Evolutionary conservation across 495 filamentous ascomycete species (phyloP), one percentile per base, ranked within the genome.

Genomic region (Hypoxylon intermedium): DNA sequence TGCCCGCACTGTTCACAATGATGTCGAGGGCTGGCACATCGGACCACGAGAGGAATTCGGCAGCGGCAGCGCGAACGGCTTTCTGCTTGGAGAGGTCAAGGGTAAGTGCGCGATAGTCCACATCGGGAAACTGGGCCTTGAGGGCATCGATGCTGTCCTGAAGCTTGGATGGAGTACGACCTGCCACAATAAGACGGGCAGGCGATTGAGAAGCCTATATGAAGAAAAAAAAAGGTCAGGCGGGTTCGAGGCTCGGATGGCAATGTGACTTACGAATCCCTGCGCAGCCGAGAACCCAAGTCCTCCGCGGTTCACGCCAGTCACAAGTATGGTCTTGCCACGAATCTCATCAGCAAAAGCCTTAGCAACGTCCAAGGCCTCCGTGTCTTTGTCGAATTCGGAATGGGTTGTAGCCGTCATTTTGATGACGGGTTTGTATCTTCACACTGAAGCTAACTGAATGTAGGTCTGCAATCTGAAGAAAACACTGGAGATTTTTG

Each of bases 1-100:
- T 61, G 12, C 71, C 81, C 2, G 81, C 81, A 56, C 76, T 83
- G 51, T 76, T 73, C 49, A 83, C 68, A 9, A 82, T 42, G 55
- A 82, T 63, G 57, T 80, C 72, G n/a, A 83, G 26, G 12, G 60
- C 63, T 2, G 70, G 69, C 12, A 72, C 43, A 5, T 79, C 73
- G 9, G 67, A 33, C 69, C 76, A 77, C 5, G 67, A 63, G 1
- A 79, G 70, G 15, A 83, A 45, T 15, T 68, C 60, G 1, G 68
- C 57, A 13, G 77, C 80, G 1, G 73, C 73, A 2, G 65, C 63
- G 2, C 77, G 75, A 5, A 85, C 75, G 12, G 76, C 66, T 44
- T 71, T 67, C 57, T 78, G 77, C 50, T 49, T 67, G 5, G 75
- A 77, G 24, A 82, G 79, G 49, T 81, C 72, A n/a, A 82, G 53